Conservation (phyloP, 2,329 filamentous ascomycete species). For the Chalara sp. region DNA sequence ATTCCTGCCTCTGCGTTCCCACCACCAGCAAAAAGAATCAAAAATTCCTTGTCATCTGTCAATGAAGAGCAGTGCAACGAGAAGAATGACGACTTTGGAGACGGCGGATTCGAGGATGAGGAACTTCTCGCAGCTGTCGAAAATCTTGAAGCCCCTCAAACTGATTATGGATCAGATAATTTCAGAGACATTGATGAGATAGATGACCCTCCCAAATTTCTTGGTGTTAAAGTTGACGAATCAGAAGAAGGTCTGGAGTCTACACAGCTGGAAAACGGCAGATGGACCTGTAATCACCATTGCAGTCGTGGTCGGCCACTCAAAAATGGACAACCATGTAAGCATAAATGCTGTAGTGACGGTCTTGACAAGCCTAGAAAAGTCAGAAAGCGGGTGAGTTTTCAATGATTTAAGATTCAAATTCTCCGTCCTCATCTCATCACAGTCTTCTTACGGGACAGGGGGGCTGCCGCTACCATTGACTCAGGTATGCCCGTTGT, state of each 20-base stretch:
- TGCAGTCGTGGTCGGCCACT: constrained; percentile 41
- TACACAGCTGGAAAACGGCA: constrained; percentile 57
- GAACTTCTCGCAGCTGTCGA: constrained; percentile 33
- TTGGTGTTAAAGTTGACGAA: not conserved
- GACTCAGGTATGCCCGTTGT: not conserved
- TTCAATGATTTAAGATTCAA: too few relatives aligned
- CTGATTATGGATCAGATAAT: constrained; percentile 32
- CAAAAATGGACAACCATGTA: constrained; percentile 44
- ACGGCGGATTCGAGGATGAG: constrained; percentile 33
- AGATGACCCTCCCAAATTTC: constrained; percentile 29
- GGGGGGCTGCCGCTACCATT: not conserved
- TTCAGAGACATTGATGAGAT: constrained; percentile 48
- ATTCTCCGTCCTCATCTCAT: too few relatives aligned
- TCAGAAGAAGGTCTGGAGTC: constrained; percentile 29
- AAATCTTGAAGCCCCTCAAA: constrained; percentile 13
- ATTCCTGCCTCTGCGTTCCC: constrained; percentile 30
- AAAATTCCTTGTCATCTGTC: not conserved
- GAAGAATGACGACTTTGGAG: constrained; percentile 20
- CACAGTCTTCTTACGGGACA: not conserved
- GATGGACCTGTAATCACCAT: constrained; percentile 66
- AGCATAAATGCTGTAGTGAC: constrained; percentile 66
- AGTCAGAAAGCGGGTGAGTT: constrained; percentile 10
- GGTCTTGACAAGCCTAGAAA: constrained; percentile 56
- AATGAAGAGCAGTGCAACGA: not conserved
- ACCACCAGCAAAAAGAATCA: not conserved